Evolutionary conservation across 1,284 basidiomycete genomes (phyloP).

Genomic region (Cryptococcus sp.): DNA sequence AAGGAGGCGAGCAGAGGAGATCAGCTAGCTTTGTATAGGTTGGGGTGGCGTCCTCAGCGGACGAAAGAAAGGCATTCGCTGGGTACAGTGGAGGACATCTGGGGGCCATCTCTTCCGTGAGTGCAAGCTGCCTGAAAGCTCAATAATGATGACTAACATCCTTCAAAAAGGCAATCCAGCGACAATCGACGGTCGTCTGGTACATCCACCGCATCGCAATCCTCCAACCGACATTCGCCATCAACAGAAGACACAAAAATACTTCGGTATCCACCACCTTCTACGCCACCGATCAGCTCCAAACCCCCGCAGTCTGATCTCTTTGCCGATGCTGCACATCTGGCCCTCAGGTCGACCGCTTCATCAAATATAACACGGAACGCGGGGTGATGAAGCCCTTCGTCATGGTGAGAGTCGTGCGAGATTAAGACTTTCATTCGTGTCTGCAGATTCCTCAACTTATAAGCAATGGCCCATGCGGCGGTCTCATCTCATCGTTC

Average conservation of each 20-base stretch:
- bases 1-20: slow-evolving; percentile 13
- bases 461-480: no score
- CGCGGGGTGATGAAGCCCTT: no score
- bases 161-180: neutral
- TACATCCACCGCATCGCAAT: neutral
- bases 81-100: slow-evolving; percentile 15
- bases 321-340: slow-evolving; percentile 2
- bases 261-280: neutral
- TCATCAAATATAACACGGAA: no score
- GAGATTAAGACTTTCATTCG: no score
- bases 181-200: neutral
- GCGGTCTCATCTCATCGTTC: no score
- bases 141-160: no score
- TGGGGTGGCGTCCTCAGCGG: slow-evolving; percentile 9
- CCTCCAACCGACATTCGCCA: neutral
- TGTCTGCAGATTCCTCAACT: no score
- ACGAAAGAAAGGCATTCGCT: slow-evolving; percentile 6
- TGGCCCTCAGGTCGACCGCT: neutral
- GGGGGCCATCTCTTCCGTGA: slow-evolving; percentile 11
- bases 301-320: neutral
- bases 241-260: neutral
- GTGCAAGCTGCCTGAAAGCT: neutral
- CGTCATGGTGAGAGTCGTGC: no score
- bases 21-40: slow-evolving; percentile 19
- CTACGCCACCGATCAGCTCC: no score